Conservation (phyloP, 768 basidiomycete genomes). For the Hygrocybe coccinea region DNA sequence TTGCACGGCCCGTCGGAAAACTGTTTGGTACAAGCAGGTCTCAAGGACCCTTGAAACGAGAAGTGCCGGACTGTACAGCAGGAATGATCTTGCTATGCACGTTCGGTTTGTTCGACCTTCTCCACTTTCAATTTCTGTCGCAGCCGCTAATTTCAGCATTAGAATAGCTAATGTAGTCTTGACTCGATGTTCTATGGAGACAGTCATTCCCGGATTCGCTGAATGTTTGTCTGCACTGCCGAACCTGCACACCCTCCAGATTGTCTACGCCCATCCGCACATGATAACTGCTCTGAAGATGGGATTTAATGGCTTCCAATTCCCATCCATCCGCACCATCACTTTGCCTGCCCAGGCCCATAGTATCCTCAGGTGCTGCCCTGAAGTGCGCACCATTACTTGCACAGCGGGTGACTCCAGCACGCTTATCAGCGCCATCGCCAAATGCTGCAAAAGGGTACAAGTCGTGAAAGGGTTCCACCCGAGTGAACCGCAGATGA, state of each 20-base stretch:
- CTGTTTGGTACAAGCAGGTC: conserved; percentile 21
- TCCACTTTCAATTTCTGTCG: not conserved
- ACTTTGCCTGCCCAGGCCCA: conserved; percentile 26
- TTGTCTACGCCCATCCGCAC: conserved; percentile 25
- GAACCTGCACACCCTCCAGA: conserved; percentile 30
- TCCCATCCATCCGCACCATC: conserved; percentile 24
- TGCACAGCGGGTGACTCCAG: conserved; percentile 21
- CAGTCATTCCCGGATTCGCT: conserved; percentile 26
- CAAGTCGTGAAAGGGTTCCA: conserved; percentile 24
- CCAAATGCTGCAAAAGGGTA: conserved; percentile 26
- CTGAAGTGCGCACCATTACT: conserved; percentile 23
- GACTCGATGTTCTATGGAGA: conserved; percentile 22
- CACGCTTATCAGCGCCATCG: conserved; percentile 27
- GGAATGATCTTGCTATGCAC: conserved; percentile 17
- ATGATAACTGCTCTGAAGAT: conserved; percentile 28
- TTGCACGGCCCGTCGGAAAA: conserved; percentile 18
- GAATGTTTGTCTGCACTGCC: conserved; percentile 27
- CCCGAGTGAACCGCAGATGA: conserved; percentile 18
- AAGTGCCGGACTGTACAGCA: conserved; percentile 21
- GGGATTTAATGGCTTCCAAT: conserved; percentile 22
- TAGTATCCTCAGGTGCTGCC: conserved; percentile 29
- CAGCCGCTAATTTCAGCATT: conserved; percentile 10
- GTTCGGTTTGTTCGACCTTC: conserved; percentile 18
- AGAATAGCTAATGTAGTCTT: conserved; percentile 22
- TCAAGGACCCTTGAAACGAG: conserved; percentile 21